Conservation (phyloP, 306 rosid genomes). For the Fragaria nilgerrensis region DNA sequence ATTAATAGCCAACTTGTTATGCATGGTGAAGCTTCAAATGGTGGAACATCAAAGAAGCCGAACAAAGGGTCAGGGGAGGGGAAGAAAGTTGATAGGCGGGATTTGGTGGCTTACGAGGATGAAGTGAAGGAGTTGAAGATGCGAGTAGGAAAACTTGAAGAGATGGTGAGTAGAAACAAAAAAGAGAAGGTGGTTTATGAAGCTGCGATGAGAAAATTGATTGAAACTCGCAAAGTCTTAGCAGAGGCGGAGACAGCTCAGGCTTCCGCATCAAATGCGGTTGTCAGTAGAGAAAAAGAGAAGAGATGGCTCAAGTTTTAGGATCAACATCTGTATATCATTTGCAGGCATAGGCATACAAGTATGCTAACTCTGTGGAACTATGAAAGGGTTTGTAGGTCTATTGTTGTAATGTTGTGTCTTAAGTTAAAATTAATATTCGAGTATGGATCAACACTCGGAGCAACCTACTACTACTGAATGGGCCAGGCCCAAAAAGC, state of each 20-base stretch:
- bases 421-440: too few relatives aligned
- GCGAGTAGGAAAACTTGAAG: constrained; percentile 76
- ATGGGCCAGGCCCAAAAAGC: not conserved
- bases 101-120: constrained; percentile 61
- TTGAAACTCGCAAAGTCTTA: constrained; percentile 72
- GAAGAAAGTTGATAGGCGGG: constrained; percentile 68
- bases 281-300: constrained; percentile 80
- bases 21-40: constrained; percentile 48
- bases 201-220: constrained; percentile 75
- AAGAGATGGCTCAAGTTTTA: constrained; percentile 94
- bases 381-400: constrained; percentile 5
- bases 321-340: constrained; percentile 12
- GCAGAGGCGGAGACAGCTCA: constrained; percentile 71
- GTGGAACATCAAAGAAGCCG: constrained; percentile 52
- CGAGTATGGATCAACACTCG: too few relatives aligned
- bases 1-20: constrained; percentile 78
- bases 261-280: constrained; percentile 81
- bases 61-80: constrained; percentile 53
- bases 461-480: too few relatives aligned
- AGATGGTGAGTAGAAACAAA: constrained; percentile 68
- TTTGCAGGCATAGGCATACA: not conserved
- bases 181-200: constrained; percentile 82
- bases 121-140: constrained; percentile 79
- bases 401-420: not conserved
- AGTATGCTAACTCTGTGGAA: not conserved